These are phyloP conservation scores for Collybia sp. DNA, from an alignment of 768 basidiomycete genomes.

Conservation along the genomic window DNA sequence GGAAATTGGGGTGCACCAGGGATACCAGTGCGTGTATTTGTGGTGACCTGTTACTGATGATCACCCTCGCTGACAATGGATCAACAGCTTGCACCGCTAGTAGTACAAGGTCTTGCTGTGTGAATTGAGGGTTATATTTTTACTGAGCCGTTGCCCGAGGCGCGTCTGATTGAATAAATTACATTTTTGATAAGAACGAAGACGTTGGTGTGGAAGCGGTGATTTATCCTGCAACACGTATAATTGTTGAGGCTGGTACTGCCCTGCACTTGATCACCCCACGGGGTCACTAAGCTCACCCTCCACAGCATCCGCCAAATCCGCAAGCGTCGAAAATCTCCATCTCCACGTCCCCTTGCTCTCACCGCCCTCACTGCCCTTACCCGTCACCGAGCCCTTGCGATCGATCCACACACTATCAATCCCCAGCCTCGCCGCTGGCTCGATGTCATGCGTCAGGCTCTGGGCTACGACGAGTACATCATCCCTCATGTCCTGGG, in stretches of 20 bases:
- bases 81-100: slow-evolving; percentile 31
- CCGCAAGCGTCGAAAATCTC: slow-evolving; percentile 56
- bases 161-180: too few relatives aligned
- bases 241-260: too few relatives aligned
- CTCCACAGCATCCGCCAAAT: slow-evolving; percentile 57
- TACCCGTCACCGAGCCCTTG: slow-evolving; percentile 39
- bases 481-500: slow-evolving; percentile 32
- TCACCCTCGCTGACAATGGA: background rate
- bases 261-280: too few relatives aligned
- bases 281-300: too few relatives aligned
- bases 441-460: slow-evolving; percentile 59
- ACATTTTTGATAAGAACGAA: too few relatives aligned
- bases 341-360: slow-evolving; percentile 34
- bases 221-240: too few relatives aligned
- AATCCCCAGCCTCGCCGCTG: slow-evolving; percentile 54
- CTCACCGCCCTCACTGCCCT: slow-evolving; percentile 35
- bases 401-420: slow-evolving; percentile 66
- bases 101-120: slow-evolving; percentile 24
- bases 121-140: too few relatives aligned
- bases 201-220: too few relatives aligned
- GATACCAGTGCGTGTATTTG: slow-evolving; percentile 26
- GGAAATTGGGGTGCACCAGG: slow-evolving; percentile 34
- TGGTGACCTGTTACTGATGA: background rate
- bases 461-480: slow-evolving; percentile 70
- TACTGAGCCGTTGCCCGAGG: too few relatives aligned